Percentiles rank a stretch among this genome's conserved stretches.
These are phyloP conservation scores for Corchorus capsularis DNA, from an alignment of 345 rosid species.

Conservation along the genomic window DNA sequence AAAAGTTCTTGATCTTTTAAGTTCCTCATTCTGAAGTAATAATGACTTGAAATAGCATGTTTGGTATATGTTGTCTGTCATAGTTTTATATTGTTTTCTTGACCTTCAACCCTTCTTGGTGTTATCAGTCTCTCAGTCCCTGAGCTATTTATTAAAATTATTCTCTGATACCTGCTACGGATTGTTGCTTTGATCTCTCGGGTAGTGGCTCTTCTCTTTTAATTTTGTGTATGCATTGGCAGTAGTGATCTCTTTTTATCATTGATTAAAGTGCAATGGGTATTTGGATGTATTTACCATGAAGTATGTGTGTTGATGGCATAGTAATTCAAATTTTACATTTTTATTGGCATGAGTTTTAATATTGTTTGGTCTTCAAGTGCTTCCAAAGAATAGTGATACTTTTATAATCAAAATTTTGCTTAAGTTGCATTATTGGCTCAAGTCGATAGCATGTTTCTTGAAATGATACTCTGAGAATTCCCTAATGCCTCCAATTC, in stretches of 20 bases:
- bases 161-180: not conserved
- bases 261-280: not conserved
- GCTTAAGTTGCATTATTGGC: not conserved
- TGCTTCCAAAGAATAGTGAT: not conserved
- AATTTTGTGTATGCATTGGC: not conserved
- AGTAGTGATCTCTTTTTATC: not conserved
- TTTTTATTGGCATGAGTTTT: not conserved
- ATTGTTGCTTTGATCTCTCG: not conserved
- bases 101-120: not conserved
- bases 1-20: not conserved
- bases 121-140: not conserved
- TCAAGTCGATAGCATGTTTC: not conserved
- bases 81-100: not conserved
- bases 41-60: not conserved
- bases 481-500: not conserved
- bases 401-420: not conserved
- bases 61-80: not conserved
- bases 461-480: not conserved
- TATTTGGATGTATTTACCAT: not conserved
- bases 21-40: not conserved
- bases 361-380: not conserved
- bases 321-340: slow-evolving; percentile 5
- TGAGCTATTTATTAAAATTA: not conserved
- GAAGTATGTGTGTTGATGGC: not conserved
- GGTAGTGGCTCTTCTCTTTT: not conserved